Evolutionary conservation across 176 grass and related monocot species (phyloP), one percentile per base, ranked within the genome.

Genomic region (Phyllostachys edulis): DNA sequence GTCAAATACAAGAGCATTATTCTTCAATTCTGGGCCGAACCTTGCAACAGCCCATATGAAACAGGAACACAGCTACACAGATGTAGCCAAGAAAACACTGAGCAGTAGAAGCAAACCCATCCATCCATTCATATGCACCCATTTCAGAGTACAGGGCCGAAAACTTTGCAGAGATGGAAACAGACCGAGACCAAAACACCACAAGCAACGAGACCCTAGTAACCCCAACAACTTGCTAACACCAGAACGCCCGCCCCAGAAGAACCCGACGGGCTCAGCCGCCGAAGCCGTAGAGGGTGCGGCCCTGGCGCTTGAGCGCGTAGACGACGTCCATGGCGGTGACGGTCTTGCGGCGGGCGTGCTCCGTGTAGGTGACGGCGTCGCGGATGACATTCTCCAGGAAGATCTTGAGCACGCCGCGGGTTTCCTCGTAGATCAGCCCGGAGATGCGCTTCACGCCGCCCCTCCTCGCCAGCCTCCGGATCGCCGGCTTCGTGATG

Each of bases 321-420:
- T 89, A 94, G 38, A 94, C 92, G 67, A 94, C 87, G 52, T 94
- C 92, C 92, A 94, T 90, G 84, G 89, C 87, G 62, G 92, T 94
- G 77, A 94, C 89, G 50, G 84, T 94, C 92, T 91, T 94, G 72
- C 89, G 92, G 68, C 92, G 87, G 12, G 89, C 89, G 87, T 94
- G 89, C 84, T 91, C 92, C 7, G 89, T 91, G 77, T 94, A 91
- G 45, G 87, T 91, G 63, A 94, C 89, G 62, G 92, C 89, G 84
- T 94, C 92, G 46, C 92, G 84, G 81, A 94, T 91, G 72, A 94
- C 89, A 73, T 94, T 89, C 89, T 94, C 89, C 38, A 94, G 84
- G 73, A 94, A 94, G 89, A 94, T 94, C 84, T 94, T 91, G 67
- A 94, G 92, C 65, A 94, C 89, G 52, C 87, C 87, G n/a, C 84